Evolutionary conservation across 371 early-diverging fungal species (phyloP), one percentile per base, ranked within the genome.

Genomic region (Mucor mucedo): DNA sequence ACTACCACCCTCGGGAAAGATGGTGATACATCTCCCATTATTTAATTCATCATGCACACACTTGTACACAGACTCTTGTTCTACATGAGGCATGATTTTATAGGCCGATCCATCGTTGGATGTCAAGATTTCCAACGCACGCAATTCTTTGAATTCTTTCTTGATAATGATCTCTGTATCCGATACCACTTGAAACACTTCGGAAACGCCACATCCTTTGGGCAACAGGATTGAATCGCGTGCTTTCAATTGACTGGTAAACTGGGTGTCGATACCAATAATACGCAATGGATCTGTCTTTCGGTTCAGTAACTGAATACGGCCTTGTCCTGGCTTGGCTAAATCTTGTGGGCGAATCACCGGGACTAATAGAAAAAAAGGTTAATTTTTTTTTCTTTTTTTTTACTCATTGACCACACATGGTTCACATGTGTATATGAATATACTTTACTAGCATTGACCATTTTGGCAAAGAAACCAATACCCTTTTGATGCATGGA

Each of bases 1-100:
- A 65, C 90, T 90, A 7, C 98, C 97, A 48, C 98, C 97, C 68
- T 97, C 98, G 2, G 98, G 98, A 75, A 98, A 98, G 60, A 98
- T 97, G 6, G 97, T 97, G 13, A 98, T 88, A 63, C 93, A 92
- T 30, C 86, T 86, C 35, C 93, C 92, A 35, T 77, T 70, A 60
- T 88, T 80, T 32, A 98, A 75, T 11, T 90, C 86, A 10, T 88
- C 83, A 65, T 89, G 88, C 5, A 98, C 98, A 9, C 83, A 75
- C 33, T 79, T 73, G 74, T 94, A 97, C 68, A 97, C 92, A 3
- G 83, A 77, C 29, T 79, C 69, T 73, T 97, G 96, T 65, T 98
- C 94, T 52, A 97, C 77, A 64, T 91, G 91, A 30, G 98, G 97
- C 28, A 85, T 73, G 52, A 86, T 78, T 69, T 91, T 92, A 77